phyloP scores from a whole-genome alignment of 768 basidiomycete genomes.

The Boletus sensibilis region DNA sequence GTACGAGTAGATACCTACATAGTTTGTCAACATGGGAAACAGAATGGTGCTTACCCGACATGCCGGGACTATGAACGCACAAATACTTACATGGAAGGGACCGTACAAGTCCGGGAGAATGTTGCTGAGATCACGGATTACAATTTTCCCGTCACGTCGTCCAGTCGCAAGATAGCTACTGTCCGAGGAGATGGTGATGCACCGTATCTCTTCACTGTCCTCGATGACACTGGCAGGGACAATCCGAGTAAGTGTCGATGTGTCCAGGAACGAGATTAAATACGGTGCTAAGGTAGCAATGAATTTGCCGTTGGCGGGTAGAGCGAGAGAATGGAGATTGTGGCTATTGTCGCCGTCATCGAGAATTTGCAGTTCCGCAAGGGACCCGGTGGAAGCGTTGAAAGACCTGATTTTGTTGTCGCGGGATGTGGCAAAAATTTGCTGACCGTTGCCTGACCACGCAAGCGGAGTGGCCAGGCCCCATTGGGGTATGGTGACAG shows the following conservation, averaged over 20 bases:
- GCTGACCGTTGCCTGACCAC: not conserved
- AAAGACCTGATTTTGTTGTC: not conserved
- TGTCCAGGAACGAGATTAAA: not conserved
- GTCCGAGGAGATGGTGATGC: not conserved
- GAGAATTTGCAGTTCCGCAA: not conserved
- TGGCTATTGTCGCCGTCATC: no score
- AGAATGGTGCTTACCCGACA: no score
- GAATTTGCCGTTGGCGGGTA: not conserved
- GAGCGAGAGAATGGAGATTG: not conserved
- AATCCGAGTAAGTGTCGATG: not conserved
- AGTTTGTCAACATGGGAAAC: no score
- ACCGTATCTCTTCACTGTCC: not conserved
- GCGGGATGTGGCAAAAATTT: not conserved
- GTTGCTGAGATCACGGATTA: not conserved
- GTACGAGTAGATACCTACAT: no score
- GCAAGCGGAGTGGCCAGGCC: not conserved
- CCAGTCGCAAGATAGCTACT: not conserved
- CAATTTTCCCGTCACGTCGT: not conserved
- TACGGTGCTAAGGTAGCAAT: fast-evolving
- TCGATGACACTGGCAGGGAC: not conserved
- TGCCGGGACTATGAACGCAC: no score
- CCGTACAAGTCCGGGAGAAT: not conserved
- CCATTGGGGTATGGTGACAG: fast-evolving
- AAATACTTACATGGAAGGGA: no score
- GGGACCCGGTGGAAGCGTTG: no score